Evolutionary conservation across 352 stramenopile genomes (phyloP).

Genomic region (Phytopythium chamaehyphon): DNA sequence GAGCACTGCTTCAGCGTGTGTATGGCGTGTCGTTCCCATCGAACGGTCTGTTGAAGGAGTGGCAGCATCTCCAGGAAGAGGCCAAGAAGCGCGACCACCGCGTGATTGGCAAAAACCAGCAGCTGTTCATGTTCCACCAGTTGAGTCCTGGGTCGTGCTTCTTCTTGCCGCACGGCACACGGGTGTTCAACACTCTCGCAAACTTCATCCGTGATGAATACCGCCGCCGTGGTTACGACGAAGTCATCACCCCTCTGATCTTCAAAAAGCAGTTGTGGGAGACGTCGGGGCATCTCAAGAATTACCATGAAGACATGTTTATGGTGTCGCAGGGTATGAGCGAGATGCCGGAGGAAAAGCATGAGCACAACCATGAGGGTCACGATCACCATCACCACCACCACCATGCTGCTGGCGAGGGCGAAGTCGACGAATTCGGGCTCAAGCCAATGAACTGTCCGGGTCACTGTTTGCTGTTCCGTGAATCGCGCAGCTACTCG

Average conservation of each 20-base stretch:
- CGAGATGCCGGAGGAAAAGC: slow-evolving; percentile 6
- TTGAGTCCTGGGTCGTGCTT: slow-evolving; percentile 97
- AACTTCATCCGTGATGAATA: slow-evolving; percentile 87
- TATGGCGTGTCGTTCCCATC: slow-evolving; percentile 96
- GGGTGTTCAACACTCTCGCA: slow-evolving; percentile 97
- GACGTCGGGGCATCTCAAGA: slow-evolving; percentile 95
- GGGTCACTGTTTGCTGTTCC: slow-evolving; percentile 97
- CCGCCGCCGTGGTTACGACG: slow-evolving; percentile 89
- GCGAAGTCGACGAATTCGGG: slow-evolving; percentile 91
- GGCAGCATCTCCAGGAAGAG: slow-evolving; percentile 90
- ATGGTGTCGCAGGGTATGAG: slow-evolving; percentile 75
- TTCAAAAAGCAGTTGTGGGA: slow-evolving; percentile 98
- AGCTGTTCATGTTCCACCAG: slow-evolving; percentile 95
- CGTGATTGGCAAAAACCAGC: slow-evolving; percentile 91
- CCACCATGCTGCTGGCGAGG: slow-evolving; percentile 17
- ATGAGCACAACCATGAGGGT: slow-evolving; percentile 19
- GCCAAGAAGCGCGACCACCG: slow-evolving; percentile 96
- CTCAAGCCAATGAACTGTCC: slow-evolving; percentile 99
- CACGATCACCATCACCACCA: slow-evolving; percentile 16
- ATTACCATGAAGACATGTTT: slow-evolving; percentile 98
- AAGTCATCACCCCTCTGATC: slow-evolving; percentile 97
- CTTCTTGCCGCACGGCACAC: slow-evolving; percentile 96
- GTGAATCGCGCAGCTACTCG: slow-evolving; percentile 91
- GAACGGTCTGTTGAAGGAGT: slow-evolving; percentile 84
- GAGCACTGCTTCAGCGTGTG: slow-evolving; percentile 94